A percentile compares a stretch with the other conserved stretches of the same genome.
These are phyloP conservation scores for Vigna unguiculata DNA, from an alignment of 306 rosid species.

Conservation along the genomic window DNA sequence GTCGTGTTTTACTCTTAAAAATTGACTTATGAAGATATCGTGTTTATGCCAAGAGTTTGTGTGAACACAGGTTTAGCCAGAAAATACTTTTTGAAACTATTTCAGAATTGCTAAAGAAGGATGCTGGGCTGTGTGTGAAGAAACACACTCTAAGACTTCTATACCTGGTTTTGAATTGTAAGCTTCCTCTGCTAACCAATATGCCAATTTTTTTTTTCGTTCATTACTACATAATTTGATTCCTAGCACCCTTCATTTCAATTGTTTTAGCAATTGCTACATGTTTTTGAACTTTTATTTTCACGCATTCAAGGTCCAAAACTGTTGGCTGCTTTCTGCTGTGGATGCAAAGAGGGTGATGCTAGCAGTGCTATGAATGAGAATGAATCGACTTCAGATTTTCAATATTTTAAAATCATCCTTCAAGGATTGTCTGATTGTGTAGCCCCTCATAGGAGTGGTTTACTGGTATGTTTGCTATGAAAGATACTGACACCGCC, in stretches of 20 bases:
- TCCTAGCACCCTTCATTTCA: conserved; percentile 14
- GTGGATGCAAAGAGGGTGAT: conserved; percentile 63
- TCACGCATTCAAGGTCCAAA: conserved; percentile 76
- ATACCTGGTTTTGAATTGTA: conserved; percentile 79
- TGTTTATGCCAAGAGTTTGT: conserved; percentile 34
- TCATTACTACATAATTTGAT: conserved; percentile 18
- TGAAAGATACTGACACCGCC: neutral
- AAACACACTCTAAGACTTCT: conserved; percentile 69
- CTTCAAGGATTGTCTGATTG: conserved; percentile 84
- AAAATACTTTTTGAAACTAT: conserved; percentile 65
- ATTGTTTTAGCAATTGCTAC: conserved; percentile 24
- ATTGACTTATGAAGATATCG: conserved; percentile 30
- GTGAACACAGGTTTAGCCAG: conserved; percentile 66
- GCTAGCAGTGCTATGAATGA: conserved; percentile 47
- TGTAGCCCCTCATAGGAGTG: conserved; percentile 58
- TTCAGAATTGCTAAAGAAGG: conserved; percentile 70
- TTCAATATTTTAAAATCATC: conserved; percentile 50
- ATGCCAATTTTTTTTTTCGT: neutral
- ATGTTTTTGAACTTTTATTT: conserved; percentile 31
- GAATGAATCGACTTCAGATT: conserved; percentile 49
- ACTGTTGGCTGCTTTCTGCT: conserved; percentile 67
- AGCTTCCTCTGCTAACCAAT: conserved; percentile 49
- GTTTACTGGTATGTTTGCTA: conserved; percentile 59
- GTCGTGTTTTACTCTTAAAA: conserved; percentile 36
- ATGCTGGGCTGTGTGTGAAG: conserved; percentile 72